phyloP scores from a whole-genome alignment of 169 alveolate genomes.

The Amoebophrya sp. region DNA sequence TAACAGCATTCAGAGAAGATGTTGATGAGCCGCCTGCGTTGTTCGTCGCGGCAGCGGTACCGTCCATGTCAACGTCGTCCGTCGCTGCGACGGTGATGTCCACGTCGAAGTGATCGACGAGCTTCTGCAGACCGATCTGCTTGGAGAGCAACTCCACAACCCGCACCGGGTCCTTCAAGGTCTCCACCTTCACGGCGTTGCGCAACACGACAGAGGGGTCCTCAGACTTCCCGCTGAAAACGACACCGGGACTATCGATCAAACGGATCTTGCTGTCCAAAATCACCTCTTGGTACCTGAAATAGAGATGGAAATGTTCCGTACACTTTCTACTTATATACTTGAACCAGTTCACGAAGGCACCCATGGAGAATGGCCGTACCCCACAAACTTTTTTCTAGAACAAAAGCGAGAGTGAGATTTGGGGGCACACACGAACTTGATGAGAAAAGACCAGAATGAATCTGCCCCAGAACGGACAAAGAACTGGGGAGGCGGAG shows the following conservation, averaged over 20 bases:
- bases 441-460: neutral
- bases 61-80: neutral
- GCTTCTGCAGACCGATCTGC: neutral
- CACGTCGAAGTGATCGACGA: neutral
- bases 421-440: no score
- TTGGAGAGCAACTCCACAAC: conserved; percentile 56
- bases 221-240: conserved; percentile 52
- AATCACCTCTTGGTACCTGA: conserved; percentile 55
- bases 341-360: no score
- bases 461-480: no score
- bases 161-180: conserved; percentile 63
- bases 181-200: conserved; percentile 67
- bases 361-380: no score
- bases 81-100: neutral
- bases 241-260: conserved; percentile 89
- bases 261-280: conserved; percentile 68
- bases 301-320: no score
- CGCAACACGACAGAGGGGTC: conserved; percentile 55
- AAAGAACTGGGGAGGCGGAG: no score
- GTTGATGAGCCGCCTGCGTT: no score
- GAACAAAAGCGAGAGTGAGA: no score
- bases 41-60: neutral
- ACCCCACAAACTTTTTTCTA: no score
- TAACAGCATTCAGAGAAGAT: neutral
- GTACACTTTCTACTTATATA: no score